Base-by-base conservation (phyloP, 2,329 filamentous ascomycete species). In the Sphaerulina musiva region DNA sequence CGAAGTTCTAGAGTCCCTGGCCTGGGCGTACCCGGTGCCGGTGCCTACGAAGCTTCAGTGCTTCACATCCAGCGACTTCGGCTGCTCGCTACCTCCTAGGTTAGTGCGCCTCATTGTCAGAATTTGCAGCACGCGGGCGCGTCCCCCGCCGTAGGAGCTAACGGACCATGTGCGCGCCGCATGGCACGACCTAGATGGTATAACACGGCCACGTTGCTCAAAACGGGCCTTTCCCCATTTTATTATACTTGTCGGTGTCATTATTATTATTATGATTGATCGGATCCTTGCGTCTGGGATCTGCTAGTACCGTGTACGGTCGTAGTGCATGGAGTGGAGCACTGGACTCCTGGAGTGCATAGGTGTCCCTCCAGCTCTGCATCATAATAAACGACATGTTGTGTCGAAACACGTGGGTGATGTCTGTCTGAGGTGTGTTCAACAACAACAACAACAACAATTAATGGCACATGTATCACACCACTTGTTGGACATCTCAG, bases 161-260 rank as follows among this genome's bases (percentile, higher is more conserved):
- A 17, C 14, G 36, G 42, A 38, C 38, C 29, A 26, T 43, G 40
- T 31, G 20, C 26, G 4, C 48, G 48, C 48, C 40, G 54, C 46
- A 56, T 43, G 46, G 39, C 46, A 47, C 50, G 17, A 32, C 26
- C 26, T 26, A 26, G 4, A 26, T 26, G 14, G 14, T 26, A 4
- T 46, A 45, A 14, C 49, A 40, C 54, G 54, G 54, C 46, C 48
- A 29, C 26, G 34, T 40, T 42, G 39, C 54, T 49, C 40, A 39
- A 56, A 56, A 10, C 4, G 50, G 54, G 40, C 26, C 26, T 26
- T 26, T 26, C 26, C 6, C 26, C 26, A 26, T 26, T 26, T 6
- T 48, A 40, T 17, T 46, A 45, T 17, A 17, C 14, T 17, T 17
- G 49, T 42, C 20, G 17, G 32, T 20, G 34, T 45, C 43, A 46